A percentile compares a stretch with the other conserved stretches of the same genome.
Conservation (phyloP, 169 alveolate species). For the Eimeria praecox region DNA sequence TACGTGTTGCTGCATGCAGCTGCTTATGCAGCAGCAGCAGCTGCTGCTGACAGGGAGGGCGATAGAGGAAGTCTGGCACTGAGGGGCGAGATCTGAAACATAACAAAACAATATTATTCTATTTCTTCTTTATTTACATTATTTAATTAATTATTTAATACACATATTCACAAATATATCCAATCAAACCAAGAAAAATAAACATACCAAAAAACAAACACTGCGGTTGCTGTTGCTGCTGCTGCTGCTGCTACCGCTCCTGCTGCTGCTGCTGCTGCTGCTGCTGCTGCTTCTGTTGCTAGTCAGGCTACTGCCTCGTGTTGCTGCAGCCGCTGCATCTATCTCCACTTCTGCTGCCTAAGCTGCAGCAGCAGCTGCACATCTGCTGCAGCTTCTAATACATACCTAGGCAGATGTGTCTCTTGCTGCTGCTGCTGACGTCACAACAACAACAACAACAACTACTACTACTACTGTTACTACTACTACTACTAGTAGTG, state of each 20-base stretch:
- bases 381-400: background rate
- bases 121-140: background rate
- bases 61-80: slow-evolving; percentile 71
- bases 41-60: slow-evolving; percentile 80
- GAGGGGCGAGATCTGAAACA: slow-evolving; percentile 74
- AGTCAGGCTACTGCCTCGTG: background rate
- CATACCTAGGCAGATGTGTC: background rate
- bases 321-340: background rate
- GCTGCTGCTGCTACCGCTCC: background rate
- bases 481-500: background rate
- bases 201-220: background rate
- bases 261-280: slow-evolving; percentile 20
- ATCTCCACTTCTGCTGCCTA: background rate
- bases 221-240: background rate
- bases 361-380: background rate
- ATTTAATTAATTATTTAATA: too few species aligned
- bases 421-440: background rate
- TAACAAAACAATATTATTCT: background rate
- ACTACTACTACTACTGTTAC: background rate
- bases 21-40: slow-evolving; percentile 58
- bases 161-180: background rate
- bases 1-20: slow-evolving; percentile 49
- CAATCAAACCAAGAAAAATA: background rate
- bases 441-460: background rate
- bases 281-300: slow-evolving; percentile 3